phyloP scores from a whole-genome alignment of 768 basidiomycete species.

The Porphyrellus cyaneotinctus region DNA sequence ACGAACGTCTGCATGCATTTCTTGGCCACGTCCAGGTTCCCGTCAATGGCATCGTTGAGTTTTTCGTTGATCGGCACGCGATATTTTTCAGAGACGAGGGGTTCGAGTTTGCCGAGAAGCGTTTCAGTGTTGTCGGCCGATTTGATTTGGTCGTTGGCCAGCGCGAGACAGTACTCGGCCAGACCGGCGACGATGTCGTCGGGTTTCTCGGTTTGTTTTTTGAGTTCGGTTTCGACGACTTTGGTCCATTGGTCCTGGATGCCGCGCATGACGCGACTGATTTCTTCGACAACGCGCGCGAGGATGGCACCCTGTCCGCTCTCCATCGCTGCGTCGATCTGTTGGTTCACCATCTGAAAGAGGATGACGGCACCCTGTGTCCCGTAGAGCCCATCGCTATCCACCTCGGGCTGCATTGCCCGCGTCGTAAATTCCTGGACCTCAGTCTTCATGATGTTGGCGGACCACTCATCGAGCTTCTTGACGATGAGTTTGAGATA shows the following conservation, averaged over 20 bases:
- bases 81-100: slow-evolving; percentile 92
- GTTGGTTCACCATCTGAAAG: slow-evolving; percentile 98
- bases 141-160: slow-evolving; percentile 97
- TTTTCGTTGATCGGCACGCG: slow-evolving; percentile 74
- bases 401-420: slow-evolving; percentile 81
- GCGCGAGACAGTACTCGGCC: slow-evolving; percentile 93
- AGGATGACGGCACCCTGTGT: slow-evolving; percentile 91
- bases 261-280: slow-evolving; percentile 82
- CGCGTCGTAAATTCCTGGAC: slow-evolving; percentile 78
- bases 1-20: slow-evolving; percentile 94
- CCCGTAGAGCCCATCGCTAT: slow-evolving; percentile 85
- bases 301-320: slow-evolving; percentile 94
- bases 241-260: slow-evolving; percentile 88
- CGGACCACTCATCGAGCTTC: slow-evolving; percentile 96
- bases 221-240: slow-evolving; percentile 78
- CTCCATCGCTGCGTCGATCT: slow-evolving; percentile 90
- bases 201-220: slow-evolving; percentile 82
- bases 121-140: slow-evolving; percentile 92
- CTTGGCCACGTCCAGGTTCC: slow-evolving; percentile 97
- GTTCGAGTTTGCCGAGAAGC: slow-evolving; percentile 79
- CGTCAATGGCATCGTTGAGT: slow-evolving; percentile 95
- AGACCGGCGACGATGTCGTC: slow-evolving; percentile 85
- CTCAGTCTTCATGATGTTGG: slow-evolving; percentile 91
- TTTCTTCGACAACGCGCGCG: slow-evolving; percentile 83
- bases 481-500: slow-evolving; percentile 90